These are phyloP conservation scores for Cystoderma amianthinum DNA, from an alignment of 768 basidiomycete species.

Conservation along the genomic window DNA sequence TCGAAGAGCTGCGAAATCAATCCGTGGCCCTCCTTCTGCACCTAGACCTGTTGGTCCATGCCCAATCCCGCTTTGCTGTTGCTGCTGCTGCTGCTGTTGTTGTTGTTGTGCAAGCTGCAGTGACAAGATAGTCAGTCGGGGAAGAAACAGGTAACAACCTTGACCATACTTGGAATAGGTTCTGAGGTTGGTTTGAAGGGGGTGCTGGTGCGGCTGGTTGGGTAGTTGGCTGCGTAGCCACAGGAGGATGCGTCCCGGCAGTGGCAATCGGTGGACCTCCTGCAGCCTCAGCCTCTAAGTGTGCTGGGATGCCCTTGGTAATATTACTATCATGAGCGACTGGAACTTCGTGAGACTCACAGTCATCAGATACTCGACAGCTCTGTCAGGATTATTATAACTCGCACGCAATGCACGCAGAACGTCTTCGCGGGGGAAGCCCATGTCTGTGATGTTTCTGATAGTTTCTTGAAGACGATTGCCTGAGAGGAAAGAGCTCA, in stretches of 20 bases:
- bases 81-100: constrained; percentile 67
- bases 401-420: constrained; percentile 83
- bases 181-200: constrained; percentile 52
- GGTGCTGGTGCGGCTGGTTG: constrained; percentile 29
- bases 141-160: not conserved
- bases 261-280: constrained; percentile 20
- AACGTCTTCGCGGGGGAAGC: constrained; percentile 83
- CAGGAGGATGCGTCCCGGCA: constrained; percentile 17
- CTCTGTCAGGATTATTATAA: constrained; percentile 96
- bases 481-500: constrained; percentile 69
- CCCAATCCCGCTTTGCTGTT: constrained; percentile 35
- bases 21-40: constrained; percentile 25
- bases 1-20: constrained; percentile 48
- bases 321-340: constrained; percentile 4
- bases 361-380: constrained; percentile 95
- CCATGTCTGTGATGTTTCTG: constrained; percentile 88
- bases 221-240: constrained; percentile 26
- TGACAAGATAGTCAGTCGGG: not conserved
- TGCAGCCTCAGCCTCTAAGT: constrained; percentile 48
- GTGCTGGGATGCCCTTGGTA: constrained; percentile 72
- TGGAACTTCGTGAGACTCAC: constrained; percentile 40
- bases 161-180: constrained; percentile 74
- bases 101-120: constrained; percentile 55
- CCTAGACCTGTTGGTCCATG: constrained; percentile 18
- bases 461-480: constrained; percentile 70